Percentiles rank a stretch among this genome's conserved stretches.
Evolutionary conservation across 1,284 basidiomycete genomes (phyloP).

Genomic region (Pholiota adiposa): DNA sequence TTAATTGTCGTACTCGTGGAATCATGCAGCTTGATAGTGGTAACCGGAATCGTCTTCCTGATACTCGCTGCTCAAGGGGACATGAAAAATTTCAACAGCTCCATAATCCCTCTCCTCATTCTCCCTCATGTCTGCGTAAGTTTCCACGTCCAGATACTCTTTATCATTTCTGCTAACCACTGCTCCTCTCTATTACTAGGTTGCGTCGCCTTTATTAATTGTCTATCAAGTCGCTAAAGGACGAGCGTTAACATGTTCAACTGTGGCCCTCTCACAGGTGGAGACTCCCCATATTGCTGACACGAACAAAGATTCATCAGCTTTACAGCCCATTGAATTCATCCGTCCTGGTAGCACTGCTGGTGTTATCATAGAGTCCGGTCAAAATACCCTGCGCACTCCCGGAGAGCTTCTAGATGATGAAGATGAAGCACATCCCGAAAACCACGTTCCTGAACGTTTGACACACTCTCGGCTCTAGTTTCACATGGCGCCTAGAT

Average conservation of each 20-base stretch:
- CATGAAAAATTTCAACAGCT: background rate
- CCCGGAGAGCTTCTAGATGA: background rate
- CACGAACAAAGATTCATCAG: background rate
- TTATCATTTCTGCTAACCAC: background rate
- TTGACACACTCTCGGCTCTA: background rate
- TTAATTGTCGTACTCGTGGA: background rate
- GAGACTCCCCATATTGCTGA: background rate
- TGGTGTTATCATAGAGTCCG: background rate
- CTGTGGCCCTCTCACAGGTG: background rate
- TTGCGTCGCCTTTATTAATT: background rate
- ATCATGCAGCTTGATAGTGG: constrained; percentile 3
- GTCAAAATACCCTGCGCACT: background rate
- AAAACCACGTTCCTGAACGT: background rate
- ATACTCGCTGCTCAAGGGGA: background rate
- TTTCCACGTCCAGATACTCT: background rate
- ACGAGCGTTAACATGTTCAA: background rate
- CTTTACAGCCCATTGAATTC: background rate
- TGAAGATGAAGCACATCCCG: background rate
- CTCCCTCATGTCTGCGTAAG: background rate
- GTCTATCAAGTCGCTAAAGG: background rate
- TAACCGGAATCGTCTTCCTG: background rate
- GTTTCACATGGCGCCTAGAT: background rate
- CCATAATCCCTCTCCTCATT: background rate
- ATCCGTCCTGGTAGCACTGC: background rate
- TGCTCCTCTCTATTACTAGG: background rate